These are phyloP conservation scores for Fusarium ambrosium DNA, from an alignment of 2,329 filamentous ascomycete genomes.

Conservation along the genomic window DNA sequence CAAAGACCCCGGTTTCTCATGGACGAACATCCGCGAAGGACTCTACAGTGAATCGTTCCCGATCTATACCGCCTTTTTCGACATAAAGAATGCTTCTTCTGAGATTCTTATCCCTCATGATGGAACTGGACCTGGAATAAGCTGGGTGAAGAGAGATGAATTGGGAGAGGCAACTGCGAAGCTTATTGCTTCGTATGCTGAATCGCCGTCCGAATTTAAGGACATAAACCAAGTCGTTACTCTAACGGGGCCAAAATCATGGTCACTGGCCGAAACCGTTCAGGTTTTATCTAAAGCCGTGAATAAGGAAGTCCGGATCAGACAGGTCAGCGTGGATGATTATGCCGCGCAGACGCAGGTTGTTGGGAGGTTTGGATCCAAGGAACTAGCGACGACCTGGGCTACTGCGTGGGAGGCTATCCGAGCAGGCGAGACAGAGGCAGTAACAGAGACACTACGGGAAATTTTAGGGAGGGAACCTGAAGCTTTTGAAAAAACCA, in stretches of 20 bases:
- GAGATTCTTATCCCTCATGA: constrained; percentile 27
- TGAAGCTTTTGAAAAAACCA: constrained; percentile 27
- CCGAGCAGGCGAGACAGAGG: constrained; percentile 24
- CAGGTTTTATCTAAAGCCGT: not conserved
- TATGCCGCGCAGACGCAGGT: constrained; percentile 24
- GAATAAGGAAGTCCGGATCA: not conserved
- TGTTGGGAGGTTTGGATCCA: constrained; percentile 8
- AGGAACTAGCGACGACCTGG: constrained; percentile 20
- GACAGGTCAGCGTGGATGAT: constrained; percentile 27
- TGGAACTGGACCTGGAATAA: constrained; percentile 22
- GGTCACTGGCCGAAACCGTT: constrained; percentile 17
- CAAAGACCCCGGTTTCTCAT: not conserved
- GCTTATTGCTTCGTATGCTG: constrained; percentile 17
- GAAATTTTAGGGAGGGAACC: constrained; percentile 28
- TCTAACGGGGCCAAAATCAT: constrained; percentile 13
- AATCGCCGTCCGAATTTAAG: not conserved
- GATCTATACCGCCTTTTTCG: constrained; percentile 34
- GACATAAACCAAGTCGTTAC: constrained; percentile 24
- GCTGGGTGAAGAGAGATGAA: constrained; percentile 39
- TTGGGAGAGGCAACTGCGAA: constrained; percentile 33
- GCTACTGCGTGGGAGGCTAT: constrained; percentile 40
- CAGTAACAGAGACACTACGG: not conserved
- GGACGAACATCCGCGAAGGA: constrained; percentile 35
- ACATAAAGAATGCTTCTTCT: not conserved
- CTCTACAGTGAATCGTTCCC: constrained; percentile 38